Evolutionary conservation across 495 filamentous ascomycete genomes (phyloP), one percentile per base, ranked within the genome.

Genomic region (Lophiostoma macrostomum): DNA sequence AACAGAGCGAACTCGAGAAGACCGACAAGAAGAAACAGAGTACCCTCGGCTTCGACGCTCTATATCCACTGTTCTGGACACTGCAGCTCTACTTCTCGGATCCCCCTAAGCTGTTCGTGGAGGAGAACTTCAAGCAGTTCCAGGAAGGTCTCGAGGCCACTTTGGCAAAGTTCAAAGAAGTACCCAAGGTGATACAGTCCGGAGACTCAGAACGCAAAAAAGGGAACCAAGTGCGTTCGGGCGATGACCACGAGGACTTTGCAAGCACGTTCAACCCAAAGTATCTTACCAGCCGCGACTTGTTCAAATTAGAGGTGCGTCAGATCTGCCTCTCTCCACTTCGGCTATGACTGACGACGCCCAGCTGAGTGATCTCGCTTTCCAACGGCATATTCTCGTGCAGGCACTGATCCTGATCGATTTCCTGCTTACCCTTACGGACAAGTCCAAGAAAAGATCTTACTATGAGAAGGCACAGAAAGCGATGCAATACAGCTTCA

Each of bases 61-160:
- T 99, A 1, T 99, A 99, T 64, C 86, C 90, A 3, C 77, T 91
- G 7, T 97, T 99, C 66, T 99, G 93, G 93, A 82, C 87, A 18
- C 69, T 99, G 30, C 93, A 99, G 64, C 78, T 86, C 35, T 84
- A 80, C 58, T 97, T 99, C 66, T 95, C 90, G n/a, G 81, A 93
- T 51, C 91, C 93, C 7, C 89, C 83, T 34, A 81, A 76, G 41
- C 66, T 95, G 7, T 96, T 96, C 62, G 79, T 88, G 31, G 41
- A 77, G 7, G 71, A 79, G 14, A 74, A 88, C 28, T 85, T 96
- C 55, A 64, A 76, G 50, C 67, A 74, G n/a, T 96, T 98, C 73
- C 91, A 90, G 66, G 60, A 71, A 23, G 87, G 84, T 4, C 73
- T 97, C 34, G 85, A 88, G 51, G 76, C 80, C 19, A 96, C 91